Conservation (phyloP, 352 stramenopile genomes). For the Hyaloperonospora arabidopsidis region DNA sequence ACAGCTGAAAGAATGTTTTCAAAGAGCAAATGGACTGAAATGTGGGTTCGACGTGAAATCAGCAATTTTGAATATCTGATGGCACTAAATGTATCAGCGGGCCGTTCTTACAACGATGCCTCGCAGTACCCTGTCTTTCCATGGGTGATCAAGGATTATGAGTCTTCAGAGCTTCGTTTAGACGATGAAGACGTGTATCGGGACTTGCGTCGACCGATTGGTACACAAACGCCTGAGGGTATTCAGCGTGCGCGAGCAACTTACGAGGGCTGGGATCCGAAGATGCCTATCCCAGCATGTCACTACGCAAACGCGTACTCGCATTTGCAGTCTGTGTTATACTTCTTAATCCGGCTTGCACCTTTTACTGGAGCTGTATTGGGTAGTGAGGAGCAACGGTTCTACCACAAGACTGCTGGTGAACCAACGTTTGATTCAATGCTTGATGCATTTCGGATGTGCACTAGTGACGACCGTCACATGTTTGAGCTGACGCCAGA, state of each 20-base stretch:
- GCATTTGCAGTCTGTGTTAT: constrained; percentile 64
- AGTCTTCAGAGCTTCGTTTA: constrained; percentile 89
- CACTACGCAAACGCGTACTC: constrained; percentile 71
- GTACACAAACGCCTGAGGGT: constrained; percentile 64
- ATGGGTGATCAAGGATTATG: constrained; percentile 96
- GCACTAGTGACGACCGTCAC: constrained; percentile 45
- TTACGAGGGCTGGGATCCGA: constrained; percentile 37
- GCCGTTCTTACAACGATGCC: constrained; percentile 95
- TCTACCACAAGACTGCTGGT: constrained; percentile 26
- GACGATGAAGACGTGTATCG: constrained; percentile 89
- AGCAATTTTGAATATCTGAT: constrained; percentile 96
- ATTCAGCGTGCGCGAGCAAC: constrained; percentile 39
- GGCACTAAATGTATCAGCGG: constrained; percentile 92
- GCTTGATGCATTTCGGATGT: constrained; percentile 45
- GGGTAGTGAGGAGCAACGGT: constrained; percentile 30
- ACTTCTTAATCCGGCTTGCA: constrained; percentile 62
- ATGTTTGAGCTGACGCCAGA: constrained; percentile 72
- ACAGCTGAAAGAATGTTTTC: constrained; percentile 63
- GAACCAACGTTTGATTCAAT: constrained; percentile 60
- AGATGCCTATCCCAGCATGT: constrained; percentile 53
- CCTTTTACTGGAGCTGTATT: constrained; percentile 55
- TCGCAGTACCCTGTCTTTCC: constrained; percentile 98
- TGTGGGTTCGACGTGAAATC: constrained; percentile 82
- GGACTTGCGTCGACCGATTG: constrained; percentile 95
- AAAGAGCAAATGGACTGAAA: constrained; percentile 82